phyloP scores from a whole-genome alignment of 257 asterid genomes.

The Mentha longifolia region DNA sequence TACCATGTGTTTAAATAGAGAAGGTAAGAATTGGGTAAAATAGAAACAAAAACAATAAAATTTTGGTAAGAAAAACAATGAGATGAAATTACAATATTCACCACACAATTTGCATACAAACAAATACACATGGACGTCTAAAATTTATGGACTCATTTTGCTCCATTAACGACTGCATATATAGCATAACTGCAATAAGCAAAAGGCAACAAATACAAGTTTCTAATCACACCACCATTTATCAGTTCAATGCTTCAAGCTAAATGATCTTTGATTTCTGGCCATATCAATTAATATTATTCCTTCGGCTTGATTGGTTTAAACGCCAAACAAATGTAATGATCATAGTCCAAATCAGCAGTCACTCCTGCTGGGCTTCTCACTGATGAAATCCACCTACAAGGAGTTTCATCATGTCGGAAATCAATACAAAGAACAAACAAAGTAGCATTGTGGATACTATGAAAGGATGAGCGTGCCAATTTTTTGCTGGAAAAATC shows the following conservation, averaged over 20 bases:
- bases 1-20: too few species aligned
- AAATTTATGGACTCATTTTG: too few species aligned
- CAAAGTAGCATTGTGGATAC: neutral
- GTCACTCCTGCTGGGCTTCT: slow-evolving; percentile 75
- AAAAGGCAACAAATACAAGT: too few species aligned
- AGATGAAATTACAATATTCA: neutral
- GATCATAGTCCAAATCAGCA: slow-evolving; percentile 26
- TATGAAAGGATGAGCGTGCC: neutral
- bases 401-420: slow-evolving; percentile 7
- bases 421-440: neutral
- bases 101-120: neutral
- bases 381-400: slow-evolving; percentile 57
- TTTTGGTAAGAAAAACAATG: too few species aligned
- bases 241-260: too few species aligned
- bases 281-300: too few species aligned
- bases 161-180: too few species aligned
- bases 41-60: neutral
- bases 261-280: too few species aligned
- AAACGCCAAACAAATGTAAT: neutral
- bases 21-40: neutral
- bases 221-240: too few species aligned
- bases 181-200: too few species aligned
- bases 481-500: neutral
- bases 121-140: neutral
- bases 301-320: neutral